A percentile compares a stretch with the other conserved stretches of the same genome.
Conservation (phyloP, 192 early-diverging fungal genomes). For the Umbelopsis sp. region DNA sequence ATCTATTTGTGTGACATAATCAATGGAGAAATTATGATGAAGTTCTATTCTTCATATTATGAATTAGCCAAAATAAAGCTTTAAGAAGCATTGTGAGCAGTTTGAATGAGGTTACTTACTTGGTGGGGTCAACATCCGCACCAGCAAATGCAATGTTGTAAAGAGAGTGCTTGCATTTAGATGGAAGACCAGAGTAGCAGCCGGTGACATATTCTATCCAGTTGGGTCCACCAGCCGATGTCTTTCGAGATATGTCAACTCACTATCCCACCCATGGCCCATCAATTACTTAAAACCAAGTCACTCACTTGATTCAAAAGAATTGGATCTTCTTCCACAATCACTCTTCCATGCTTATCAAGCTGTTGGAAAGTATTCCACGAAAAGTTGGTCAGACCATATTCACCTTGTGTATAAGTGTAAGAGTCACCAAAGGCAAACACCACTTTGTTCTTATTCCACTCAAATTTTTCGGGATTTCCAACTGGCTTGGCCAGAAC, state of each 20-base stretch:
- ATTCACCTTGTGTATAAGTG: constrained; percentile 4
- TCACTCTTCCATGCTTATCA: background rate
- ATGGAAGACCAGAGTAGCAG: background rate
- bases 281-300: no score
- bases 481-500: background rate
- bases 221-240: constrained; percentile 10
- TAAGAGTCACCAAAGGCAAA: constrained; percentile 11
- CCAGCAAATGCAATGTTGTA: constrained; percentile 14
- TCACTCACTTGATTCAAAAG: background rate
- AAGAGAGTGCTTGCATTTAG: constrained; percentile 10
- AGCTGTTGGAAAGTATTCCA: constrained; percentile 3
- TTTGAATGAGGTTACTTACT: background rate
- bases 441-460: background rate
- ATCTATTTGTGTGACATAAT: constrained; percentile 8
- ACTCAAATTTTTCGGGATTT: background rate
- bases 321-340: background rate
- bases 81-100: background rate
- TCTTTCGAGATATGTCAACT: background rate
- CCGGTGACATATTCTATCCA: constrained; percentile 5
- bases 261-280: no score
- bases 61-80: no score
- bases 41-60: background rate
- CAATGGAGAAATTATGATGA: constrained; percentile 7
- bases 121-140: background rate
- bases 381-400: background rate